Evolutionary conservation across 495 filamentous ascomycete genomes (phyloP), one percentile per base, ranked within the genome.

Genomic region (Aspergillus ostianus): DNA sequence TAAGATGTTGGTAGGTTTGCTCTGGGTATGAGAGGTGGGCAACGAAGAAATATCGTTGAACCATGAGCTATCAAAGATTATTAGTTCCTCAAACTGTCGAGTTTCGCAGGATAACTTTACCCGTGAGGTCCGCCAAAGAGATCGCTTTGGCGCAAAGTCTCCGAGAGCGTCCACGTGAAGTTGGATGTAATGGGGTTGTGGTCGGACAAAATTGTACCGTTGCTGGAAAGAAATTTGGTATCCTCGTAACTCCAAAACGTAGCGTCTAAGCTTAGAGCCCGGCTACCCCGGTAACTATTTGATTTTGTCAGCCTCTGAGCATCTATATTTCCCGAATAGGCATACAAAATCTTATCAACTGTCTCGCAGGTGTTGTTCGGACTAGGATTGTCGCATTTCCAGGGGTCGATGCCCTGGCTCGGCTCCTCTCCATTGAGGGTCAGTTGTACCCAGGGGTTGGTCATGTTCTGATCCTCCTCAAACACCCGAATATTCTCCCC

Each of bases 281-380:
- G 70, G 29, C 77, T 77, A 4, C 74, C 74, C 12, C 85, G 77
- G 67, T 85, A 86, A 51, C 63, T 65, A 47, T 19, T 30, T 20
- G 3, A 26, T 26, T 32, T 23, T 51, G 17, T 58, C 32, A 36
- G 29, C 30, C 12, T 20, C 18, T 46, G 19, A 29, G 6, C n/a
- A 32, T 19, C 3, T 2, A 17, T 44, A 12, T 20, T 46, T 9
- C 50, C 10, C 8, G n/a, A 23, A 18, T 2, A 20, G n/a, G 41
- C 59, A 36, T 62, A 65, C 60, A 86, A 76, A 47, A 86, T 78
- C 68, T 87, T 88, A 61, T 88, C 85, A 17, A 88, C 82, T 2
- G 78, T 81, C 70, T 87, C 85, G 66, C 85, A 88, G 5, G 60
- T 68, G 54, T 77, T 69, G 19, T 64, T 76, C 5, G 69, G 63